These are phyloP conservation scores for Cladosporium sp. DNA, from an alignment of 2,329 filamentous ascomycete genomes.

Conservation along the genomic window DNA sequence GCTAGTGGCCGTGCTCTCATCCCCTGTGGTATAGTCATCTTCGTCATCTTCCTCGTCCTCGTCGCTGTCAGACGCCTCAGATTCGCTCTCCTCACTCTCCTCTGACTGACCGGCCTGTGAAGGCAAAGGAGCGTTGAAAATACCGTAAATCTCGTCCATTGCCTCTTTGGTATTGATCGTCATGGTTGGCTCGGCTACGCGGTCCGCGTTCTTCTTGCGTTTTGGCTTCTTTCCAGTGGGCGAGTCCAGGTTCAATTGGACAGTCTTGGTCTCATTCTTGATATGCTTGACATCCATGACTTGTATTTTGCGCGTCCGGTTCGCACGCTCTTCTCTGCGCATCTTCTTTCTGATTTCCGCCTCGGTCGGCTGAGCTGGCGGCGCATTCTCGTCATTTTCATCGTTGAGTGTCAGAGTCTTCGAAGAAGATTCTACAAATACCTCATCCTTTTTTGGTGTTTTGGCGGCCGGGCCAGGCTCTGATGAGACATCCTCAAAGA, in stretches of 20 bases:
- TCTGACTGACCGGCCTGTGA: slow-evolving; percentile 42
- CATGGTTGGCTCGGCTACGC: slow-evolving; percentile 85
- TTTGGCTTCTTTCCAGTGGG: slow-evolving; percentile 81
- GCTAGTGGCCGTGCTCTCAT: slow-evolving; percentile 76
- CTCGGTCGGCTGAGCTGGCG: slow-evolving; percentile 34
- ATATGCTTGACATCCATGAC: slow-evolving; percentile 72
- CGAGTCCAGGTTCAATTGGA: slow-evolving; percentile 91
- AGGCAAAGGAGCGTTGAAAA: slow-evolving; percentile 85
- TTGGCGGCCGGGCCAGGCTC: slow-evolving; percentile 18
- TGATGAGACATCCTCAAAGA: slow-evolving; percentile 34
- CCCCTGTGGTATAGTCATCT: slow-evolving; percentile 81
- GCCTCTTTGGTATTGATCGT: slow-evolving; percentile 93
- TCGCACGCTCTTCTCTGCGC: slow-evolving; percentile 51
- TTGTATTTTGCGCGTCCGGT: slow-evolving; percentile 63
- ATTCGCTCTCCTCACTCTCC: slow-evolving; percentile 39
- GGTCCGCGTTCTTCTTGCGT: slow-evolving; percentile 71
- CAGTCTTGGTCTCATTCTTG: slow-evolving; percentile 74
- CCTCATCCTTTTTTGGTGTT: slow-evolving; percentile 24
- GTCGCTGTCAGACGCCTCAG: slow-evolving; percentile 66
- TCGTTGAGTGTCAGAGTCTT: slow-evolving; percentile 39
- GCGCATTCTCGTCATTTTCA: slow-evolving; percentile 51
- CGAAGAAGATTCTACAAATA: slow-evolving; percentile 30
- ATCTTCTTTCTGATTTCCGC: slow-evolving; percentile 49
- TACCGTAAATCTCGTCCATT: slow-evolving; percentile 95
- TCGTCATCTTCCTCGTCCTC: slow-evolving; percentile 65